Evolutionary conservation across 306 rosid species (phyloP), one percentile per base, ranked within the genome.

Genomic region (Quercus alba): DNA sequence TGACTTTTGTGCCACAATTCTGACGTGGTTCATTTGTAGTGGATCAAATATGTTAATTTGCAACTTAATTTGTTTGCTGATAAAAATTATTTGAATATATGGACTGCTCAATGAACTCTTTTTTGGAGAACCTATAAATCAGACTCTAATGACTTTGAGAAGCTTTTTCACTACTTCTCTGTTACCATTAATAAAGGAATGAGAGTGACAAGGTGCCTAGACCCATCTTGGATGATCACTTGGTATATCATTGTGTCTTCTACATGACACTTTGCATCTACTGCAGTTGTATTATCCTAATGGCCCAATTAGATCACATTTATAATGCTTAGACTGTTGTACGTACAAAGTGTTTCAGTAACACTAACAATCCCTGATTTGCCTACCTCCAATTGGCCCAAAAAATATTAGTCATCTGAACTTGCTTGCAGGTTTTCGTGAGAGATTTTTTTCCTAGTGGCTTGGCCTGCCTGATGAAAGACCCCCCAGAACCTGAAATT

Each of bases 401-500:
- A 54, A 12, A 28, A 18, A 19, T 6, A 51, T 52, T 21, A 31
- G 26, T 4, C 20, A 52, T 12, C 35, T 54, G 25, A 30, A 66
- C 52, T 44, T 82, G 52, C 52, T 21, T 82, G 52, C 66, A 78
- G 86, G 86, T 82, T 10, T 82, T 78, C 57, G 82, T 78, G 72
- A 56, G 82, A 56, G 82, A 82, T 26, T 82, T 78, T 67, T 64
- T 82, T 14, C 82, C 86, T 25, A 49, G 75, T 73, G 86, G 72
- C 72, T 73, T 82, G 44, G 80, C 86, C 30, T 82, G 25, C 31
- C 79, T 82, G 35, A 78, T 82, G 80, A 82, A 62, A 21, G 58
- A 25, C 0, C 54, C 54, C 54, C 54, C 54, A 49, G 78, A 82
- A 73, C 73, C 55, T 18, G 85, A 72, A 5, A 77, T 77, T 21